These are phyloP conservation scores for Lupinus albus DNA, from an alignment of 306 rosid genomes.

Conservation along the genomic window DNA sequence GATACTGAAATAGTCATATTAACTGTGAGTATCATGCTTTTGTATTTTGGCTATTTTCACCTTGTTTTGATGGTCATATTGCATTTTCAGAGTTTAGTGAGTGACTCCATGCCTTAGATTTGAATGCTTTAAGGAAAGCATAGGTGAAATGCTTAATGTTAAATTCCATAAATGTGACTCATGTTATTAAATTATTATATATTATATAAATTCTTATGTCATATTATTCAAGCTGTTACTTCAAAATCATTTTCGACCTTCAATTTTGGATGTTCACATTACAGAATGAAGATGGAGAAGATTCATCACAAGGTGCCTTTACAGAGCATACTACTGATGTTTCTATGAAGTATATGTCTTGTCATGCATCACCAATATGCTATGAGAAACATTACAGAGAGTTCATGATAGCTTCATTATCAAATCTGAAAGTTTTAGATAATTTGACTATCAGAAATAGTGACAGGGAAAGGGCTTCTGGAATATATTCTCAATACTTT, in stretches of 20 bases:
- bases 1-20: slow-evolving; percentile 22
- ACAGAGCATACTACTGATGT: slow-evolving; percentile 52
- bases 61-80: slow-evolving; percentile 15
- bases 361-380: slow-evolving; percentile 82
- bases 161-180: slow-evolving; percentile 36
- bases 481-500: slow-evolving; percentile 57
- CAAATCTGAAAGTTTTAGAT: slow-evolving; percentile 66
- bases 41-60: slow-evolving; percentile 27
- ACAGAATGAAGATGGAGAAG: slow-evolving; percentile 55
- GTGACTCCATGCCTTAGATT: slow-evolving; percentile 29
- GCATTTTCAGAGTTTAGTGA: slow-evolving; percentile 37
- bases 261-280: slow-evolving; percentile 42
- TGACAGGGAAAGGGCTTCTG: slow-evolving; percentile 67
- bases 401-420: slow-evolving; percentile 75
- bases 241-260: slow-evolving; percentile 29
- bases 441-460: slow-evolving; percentile 57
- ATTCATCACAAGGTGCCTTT: slow-evolving; percentile 41
- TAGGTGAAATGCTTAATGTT: slow-evolving; percentile 19
- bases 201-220: slow-evolving; percentile 31
- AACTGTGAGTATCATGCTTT: slow-evolving; percentile 8
- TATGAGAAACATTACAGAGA: slow-evolving; percentile 77
- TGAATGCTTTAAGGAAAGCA: slow-evolving; percentile 8
- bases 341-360: slow-evolving; percentile 57
- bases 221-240: slow-evolving; percentile 10
- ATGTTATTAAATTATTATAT: slow-evolving; percentile 17